These are phyloP conservation scores for Ilex aquifolium DNA, from an alignment of 257 asterid genomes.

Conservation along the genomic window DNA sequence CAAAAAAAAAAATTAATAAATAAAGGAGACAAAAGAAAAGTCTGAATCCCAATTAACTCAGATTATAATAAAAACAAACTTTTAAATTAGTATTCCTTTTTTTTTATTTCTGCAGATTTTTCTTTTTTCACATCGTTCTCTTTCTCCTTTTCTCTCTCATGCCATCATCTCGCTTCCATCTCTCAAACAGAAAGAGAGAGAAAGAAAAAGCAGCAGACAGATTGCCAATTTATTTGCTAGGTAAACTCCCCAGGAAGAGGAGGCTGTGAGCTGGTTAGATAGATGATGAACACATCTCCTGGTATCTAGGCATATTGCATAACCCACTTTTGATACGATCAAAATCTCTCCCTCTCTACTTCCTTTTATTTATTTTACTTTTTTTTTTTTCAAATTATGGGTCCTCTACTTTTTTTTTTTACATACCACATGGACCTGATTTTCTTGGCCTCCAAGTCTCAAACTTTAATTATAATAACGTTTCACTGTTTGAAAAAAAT, in stretches of 20 bases:
- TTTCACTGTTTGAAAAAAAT: too few species aligned
- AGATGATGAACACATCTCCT: too few species aligned
- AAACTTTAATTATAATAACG: too few species aligned
- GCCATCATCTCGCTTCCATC: conserved; percentile 11
- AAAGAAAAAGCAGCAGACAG: conserved; percentile 1
- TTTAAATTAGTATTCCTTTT: not conserved
- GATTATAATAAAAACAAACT: conserved; percentile 5
- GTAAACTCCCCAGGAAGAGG: too few species aligned
- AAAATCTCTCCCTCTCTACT: not conserved
- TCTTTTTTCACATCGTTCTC: not conserved
- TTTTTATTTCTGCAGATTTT: not conserved
- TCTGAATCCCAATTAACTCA: not conserved
- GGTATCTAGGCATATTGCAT: too few species aligned
- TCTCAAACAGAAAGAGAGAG: conserved; percentile 10
- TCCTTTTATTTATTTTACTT: not conserved
- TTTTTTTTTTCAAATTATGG: not conserved
- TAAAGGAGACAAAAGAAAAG: conserved; percentile 7
- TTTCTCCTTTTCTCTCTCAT: not conserved
- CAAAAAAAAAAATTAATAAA: conserved; percentile 7
- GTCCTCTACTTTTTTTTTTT: not conserved
- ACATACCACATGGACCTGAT: not conserved
- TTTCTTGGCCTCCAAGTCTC: too few species aligned
- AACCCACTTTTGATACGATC: too few species aligned
- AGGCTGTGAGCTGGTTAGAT: too few species aligned
- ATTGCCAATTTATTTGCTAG: not conserved